Evolutionary conservation across 371 early-diverging fungal species (phyloP).

Genomic region (Mortierella sp.): DNA sequence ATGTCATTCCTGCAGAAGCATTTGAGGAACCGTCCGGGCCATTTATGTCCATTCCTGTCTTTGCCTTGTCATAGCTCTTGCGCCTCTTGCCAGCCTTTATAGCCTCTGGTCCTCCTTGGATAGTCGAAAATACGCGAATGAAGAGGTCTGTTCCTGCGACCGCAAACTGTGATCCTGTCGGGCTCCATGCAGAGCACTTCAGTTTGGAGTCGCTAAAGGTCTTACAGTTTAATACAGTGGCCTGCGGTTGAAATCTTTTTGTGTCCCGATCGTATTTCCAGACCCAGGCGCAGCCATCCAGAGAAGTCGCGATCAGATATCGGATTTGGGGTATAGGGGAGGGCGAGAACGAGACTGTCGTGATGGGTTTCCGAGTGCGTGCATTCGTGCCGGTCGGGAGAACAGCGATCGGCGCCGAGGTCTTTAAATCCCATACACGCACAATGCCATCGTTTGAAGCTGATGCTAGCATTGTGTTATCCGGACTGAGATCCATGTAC

Average conservation of each 20-base stretch:
- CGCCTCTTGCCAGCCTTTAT: conserved; percentile 43
- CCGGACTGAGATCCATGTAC: conserved; percentile 82
- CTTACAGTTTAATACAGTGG: conserved; percentile 72
- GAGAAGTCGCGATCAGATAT: conserved; percentile 80
- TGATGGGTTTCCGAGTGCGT: conserved; percentile 70
- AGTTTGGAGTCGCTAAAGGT: conserved; percentile 67
- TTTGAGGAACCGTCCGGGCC: conserved; percentile 7
- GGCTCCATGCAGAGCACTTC: conserved; percentile 78
- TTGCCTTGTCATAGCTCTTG: conserved; percentile 55
- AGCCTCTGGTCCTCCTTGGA: conserved; percentile 56
- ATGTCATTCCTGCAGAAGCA: conserved; percentile 39
- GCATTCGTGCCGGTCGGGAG: conserved; percentile 54
- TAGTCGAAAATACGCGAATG: conserved; percentile 76
- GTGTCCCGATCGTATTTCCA: conserved; percentile 79
- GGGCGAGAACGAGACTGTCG: conserved; percentile 86
- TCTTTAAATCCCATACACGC: conserved; percentile 83
- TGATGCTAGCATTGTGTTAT: conserved; percentile 88
- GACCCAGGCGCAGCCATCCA: conserved; percentile 81
- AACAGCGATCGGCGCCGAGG: conserved; percentile 76
- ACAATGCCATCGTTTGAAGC: conserved; percentile 85
- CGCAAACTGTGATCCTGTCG: conserved; percentile 84
- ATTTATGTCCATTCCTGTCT: conserved; percentile 19
- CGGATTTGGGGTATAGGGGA: conserved; percentile 78
- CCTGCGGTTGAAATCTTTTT: conserved; percentile 65
- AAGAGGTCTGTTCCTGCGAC: conserved; percentile 86